Evolutionary conservation across 2,329 filamentous ascomycete genomes (phyloP).

Genomic region (Trichoderma koningii): DNA sequence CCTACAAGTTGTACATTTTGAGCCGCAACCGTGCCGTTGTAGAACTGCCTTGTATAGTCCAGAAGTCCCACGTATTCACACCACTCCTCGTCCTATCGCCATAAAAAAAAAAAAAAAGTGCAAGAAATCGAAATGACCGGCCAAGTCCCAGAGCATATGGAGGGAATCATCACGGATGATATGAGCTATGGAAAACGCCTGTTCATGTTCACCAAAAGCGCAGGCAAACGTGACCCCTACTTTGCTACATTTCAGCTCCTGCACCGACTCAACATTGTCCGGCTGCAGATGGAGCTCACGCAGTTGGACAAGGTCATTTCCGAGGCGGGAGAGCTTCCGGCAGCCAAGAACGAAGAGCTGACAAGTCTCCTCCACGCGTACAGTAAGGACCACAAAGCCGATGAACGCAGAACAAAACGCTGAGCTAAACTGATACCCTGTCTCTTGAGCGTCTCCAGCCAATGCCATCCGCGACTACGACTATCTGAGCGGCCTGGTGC

Average conservation of each 20-base stretch:
- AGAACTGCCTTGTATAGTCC: too few species aligned
- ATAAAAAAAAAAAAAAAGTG: too few species aligned
- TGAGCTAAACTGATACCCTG: neutral
- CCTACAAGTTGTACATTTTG: too few species aligned
- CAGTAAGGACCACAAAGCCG: neutral
- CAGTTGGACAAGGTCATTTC: neutral
- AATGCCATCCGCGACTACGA: constrained; percentile 3
- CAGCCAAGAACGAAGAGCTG: neutral
- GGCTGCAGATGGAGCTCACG: neutral
- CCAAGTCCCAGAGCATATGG: neutral
- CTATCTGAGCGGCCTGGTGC: neutral
- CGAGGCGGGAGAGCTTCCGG: neutral
- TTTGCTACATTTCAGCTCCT: neutral
- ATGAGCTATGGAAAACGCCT: neutral
- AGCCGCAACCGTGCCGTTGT: too few species aligned
- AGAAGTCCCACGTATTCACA: too few species aligned
- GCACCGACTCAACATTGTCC: neutral
- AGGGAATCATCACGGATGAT: neutral
- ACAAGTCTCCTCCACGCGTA: neutral
- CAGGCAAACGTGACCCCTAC: neutral
- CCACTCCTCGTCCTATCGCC: too few species aligned
- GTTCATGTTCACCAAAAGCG: neutral
- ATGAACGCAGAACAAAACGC: too few species aligned
- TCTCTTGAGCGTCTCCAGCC: neutral
- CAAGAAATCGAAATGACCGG: neutral